Evolutionary conservation across 1,284 basidiomycete genomes (phyloP).

Genomic region (Abortiporus biennis): DNA sequence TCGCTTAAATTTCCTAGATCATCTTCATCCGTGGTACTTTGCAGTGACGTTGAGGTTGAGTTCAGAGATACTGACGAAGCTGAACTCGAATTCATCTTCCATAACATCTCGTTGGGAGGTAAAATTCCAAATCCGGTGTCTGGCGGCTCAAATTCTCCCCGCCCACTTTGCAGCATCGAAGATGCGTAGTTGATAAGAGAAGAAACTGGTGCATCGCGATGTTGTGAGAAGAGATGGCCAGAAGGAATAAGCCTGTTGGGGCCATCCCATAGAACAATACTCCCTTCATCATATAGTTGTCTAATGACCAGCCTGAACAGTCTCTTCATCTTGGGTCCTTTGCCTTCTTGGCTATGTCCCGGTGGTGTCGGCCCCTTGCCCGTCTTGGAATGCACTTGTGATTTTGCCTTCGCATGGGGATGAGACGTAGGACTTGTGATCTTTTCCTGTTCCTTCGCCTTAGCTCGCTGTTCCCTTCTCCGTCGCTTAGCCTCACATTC

Average conservation of each 20-base stretch:
- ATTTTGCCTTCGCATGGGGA: neutral
- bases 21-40: constrained; percentile 25
- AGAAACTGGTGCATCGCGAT: constrained; percentile 1
- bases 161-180: too few relatives aligned
- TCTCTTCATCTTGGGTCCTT: constrained; percentile 45
- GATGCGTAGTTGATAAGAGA: neutral
- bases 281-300: constrained; percentile 60
- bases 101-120: constrained; percentile 22
- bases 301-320: constrained; percentile 57
- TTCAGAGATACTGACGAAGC: constrained; percentile 18
- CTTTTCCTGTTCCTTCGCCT: constrained; percentile 17
- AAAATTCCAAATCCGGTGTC: neutral
- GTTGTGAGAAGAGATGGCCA: constrained; percentile 10
- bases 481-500: constrained; percentile 48
- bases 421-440: constrained; percentile 1
- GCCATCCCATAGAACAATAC: constrained; percentile 62
- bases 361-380: too few relatives aligned
- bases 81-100: constrained; percentile 32
- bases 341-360: constrained; percentile 12
- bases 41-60: constrained; percentile 18
- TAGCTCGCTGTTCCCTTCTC: constrained; percentile 36
- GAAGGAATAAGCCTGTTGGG: constrained; percentile 28
- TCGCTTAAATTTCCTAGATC: constrained; percentile 51
- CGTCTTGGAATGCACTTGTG: constrained; percentile 1
- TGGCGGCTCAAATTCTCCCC: neutral